Evolutionary conservation across 164 flowering plant species (phyloP).

Genomic region (Pachysandra terminalis): DNA sequence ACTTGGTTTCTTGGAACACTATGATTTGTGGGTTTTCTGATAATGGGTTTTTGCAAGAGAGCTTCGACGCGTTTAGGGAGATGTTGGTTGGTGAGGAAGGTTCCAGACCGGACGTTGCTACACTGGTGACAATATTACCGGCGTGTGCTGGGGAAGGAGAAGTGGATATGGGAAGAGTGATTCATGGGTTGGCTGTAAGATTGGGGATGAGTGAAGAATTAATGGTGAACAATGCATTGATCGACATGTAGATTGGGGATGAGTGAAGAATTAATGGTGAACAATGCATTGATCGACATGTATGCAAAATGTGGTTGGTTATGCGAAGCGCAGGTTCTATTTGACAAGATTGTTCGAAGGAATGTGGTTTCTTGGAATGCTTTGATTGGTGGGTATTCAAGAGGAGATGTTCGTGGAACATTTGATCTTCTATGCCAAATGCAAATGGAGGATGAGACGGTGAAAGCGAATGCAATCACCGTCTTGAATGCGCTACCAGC

Average conservation of each 20-base stretch:
- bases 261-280: slow-evolving; percentile 37
- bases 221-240: slow-evolving; percentile 50
- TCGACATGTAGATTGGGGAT: slow-evolving; percentile 50
- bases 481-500: slow-evolving; percentile 54
- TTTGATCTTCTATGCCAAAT: slow-evolving; percentile 45
- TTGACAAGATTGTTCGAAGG: slow-evolving; percentile 31
- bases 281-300: slow-evolving; percentile 59
- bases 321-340: slow-evolving; percentile 32
- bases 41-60: too few relatives aligned
- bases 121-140: too few relatives aligned
- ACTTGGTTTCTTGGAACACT: too few relatives aligned
- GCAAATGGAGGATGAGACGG: slow-evolving; percentile 31
- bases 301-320: slow-evolving; percentile 54
- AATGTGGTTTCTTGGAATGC: slow-evolving; percentile 72
- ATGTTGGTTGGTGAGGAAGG: too few relatives aligned
- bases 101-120: too few relatives aligned
- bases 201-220: slow-evolving; percentile 27
- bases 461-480: slow-evolving; percentile 42
- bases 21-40: too few relatives aligned
- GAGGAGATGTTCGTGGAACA: slow-evolving; percentile 32
- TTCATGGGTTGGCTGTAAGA: too few relatives aligned
- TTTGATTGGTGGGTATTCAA: slow-evolving; percentile 50
- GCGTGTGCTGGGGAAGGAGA: too few relatives aligned
- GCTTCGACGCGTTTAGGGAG: too few relatives aligned
- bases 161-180: too few relatives aligned